Evolutionary conservation across 2,329 filamentous ascomycete genomes (phyloP).

Genomic region (Verticillium nubilum): DNA sequence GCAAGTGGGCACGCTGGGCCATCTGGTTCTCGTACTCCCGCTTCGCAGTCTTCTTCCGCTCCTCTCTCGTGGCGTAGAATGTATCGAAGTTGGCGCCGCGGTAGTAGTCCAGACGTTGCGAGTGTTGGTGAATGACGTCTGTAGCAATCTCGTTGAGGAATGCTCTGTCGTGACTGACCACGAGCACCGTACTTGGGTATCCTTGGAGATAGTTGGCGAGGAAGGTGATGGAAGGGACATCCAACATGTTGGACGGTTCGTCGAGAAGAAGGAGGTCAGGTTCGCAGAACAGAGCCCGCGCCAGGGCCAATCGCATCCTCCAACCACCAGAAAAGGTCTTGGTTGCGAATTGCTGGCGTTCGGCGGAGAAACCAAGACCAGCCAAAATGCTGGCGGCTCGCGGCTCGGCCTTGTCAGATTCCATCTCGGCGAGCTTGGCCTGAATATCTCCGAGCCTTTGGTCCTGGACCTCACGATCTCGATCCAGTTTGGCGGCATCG

Average conservation of each 20-base stretch:
- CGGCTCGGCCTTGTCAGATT: constrained; percentile 96
- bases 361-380: constrained; percentile 91
- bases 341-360: constrained; percentile 86
- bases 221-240: constrained; percentile 99
- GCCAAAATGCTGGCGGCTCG: constrained; percentile 93
- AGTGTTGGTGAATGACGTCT: constrained; percentile 98
- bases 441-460: constrained; percentile 89
- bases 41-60: constrained; percentile 92
- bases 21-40: constrained; percentile 99
- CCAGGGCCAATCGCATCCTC: constrained; percentile 95
- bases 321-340: constrained; percentile 99
- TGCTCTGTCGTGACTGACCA: constrained; percentile 97
- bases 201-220: constrained; percentile 89
- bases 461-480: constrained; percentile 84
- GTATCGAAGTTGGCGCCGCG: constrained; percentile 94
- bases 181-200: constrained; percentile 91
- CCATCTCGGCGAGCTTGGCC: constrained; percentile 91
- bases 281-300: constrained; percentile 94
- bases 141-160: constrained; percentile 99
- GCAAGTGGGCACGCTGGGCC: constrained; percentile 85
- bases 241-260: constrained; percentile 99
- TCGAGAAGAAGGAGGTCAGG: constrained; percentile 93
- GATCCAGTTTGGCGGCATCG: constrained; percentile 79
- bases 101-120: constrained; percentile 96
- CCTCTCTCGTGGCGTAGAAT: constrained; percentile 96